phyloP scores from a whole-genome alignment of 148 eudicot species.

The Vaccinium corymbosum region DNA sequence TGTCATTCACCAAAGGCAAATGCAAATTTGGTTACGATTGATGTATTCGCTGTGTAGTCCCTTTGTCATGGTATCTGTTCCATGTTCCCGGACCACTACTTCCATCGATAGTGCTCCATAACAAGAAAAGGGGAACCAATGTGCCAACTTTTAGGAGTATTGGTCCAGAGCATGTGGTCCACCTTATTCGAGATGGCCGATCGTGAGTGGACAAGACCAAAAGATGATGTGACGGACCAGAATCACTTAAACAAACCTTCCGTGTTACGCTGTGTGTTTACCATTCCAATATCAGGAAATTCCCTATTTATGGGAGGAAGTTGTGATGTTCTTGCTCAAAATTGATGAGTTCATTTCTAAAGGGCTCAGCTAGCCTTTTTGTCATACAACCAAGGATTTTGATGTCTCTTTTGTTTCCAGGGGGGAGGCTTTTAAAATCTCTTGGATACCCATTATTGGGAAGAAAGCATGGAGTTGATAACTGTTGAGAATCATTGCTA shows the following conservation, averaged over 20 bases:
- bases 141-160: not conserved
- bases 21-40: not conserved
- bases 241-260: not conserved
- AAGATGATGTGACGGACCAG: not conserved
- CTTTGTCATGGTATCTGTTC: not conserved
- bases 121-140: not conserved
- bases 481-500: not conserved
- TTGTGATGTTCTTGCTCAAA: not conserved
- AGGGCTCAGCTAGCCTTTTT: not conserved
- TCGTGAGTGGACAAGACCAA: not conserved
- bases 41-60: not conserved
- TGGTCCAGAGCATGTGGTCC: not conserved
- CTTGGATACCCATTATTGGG: not conserved
- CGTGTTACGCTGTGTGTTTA: not conserved
- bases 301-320: not conserved
- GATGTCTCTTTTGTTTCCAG: not conserved
- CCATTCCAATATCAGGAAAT: not conserved
- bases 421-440: not conserved
- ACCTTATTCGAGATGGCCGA: not conserved
- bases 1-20: not conserved
- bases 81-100: not conserved
- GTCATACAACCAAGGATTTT: too few relatives aligned
- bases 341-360: not conserved
- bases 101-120: conserved; percentile 1
- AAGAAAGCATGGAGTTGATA: not conserved